These are phyloP conservation scores for Musa troglodytarum DNA, from an alignment of 176 grass and related monocot species.

Conservation along the genomic window DNA sequence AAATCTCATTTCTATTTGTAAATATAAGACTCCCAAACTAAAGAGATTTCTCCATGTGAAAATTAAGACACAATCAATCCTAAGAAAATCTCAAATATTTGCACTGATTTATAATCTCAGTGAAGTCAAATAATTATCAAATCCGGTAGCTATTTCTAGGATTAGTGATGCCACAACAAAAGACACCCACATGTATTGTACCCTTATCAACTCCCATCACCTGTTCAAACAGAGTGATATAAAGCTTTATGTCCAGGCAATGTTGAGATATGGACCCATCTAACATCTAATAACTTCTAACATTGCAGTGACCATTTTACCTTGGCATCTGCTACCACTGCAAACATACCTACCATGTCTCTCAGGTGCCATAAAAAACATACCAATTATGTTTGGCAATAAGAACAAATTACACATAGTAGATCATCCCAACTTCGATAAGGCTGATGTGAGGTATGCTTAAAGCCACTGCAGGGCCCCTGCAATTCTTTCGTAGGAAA, in stretches of 20 bases:
- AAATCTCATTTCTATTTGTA: too few species aligned
- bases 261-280: not conserved
- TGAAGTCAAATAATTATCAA: too few species aligned
- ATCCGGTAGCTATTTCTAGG: too few species aligned
- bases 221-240: not conserved
- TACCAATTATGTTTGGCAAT: not conserved
- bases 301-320: not conserved
- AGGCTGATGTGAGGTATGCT: slow-evolving; percentile 95
- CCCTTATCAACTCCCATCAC: too few species aligned
- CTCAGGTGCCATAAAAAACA: not conserved
- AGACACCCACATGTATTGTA: too few species aligned
- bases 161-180: too few species aligned
- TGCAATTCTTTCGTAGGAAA: slow-evolving; percentile 92
- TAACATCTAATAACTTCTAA: not conserved
- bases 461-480: slow-evolving; percentile 81
- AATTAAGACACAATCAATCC: too few species aligned
- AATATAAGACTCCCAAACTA: too few species aligned
- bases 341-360: not conserved
- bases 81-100: too few species aligned
- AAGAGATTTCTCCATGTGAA: too few species aligned
- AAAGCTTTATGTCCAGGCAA: not conserved
- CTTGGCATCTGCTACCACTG: not conserved
- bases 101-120: too few species aligned
- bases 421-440: slow-evolving; percentile 97
- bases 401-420: slow-evolving; percentile 53